Evolutionary conservation across 106 monocot genomes (phyloP).

Genomic region (Agapanthus africanus): DNA sequence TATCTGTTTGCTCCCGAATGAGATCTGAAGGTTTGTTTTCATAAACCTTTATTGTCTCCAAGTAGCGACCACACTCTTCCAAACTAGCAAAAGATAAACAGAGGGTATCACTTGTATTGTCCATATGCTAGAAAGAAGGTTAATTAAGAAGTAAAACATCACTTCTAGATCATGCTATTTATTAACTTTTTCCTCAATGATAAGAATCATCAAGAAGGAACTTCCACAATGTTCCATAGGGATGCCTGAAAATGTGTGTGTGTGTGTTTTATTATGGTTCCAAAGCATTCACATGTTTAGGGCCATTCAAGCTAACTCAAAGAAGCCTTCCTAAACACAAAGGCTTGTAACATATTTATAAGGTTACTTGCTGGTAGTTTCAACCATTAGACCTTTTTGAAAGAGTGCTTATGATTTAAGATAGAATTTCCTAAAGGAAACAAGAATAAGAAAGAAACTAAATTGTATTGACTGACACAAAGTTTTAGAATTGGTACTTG

Average conservation of each 20-base stretch:
- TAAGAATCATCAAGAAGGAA: background rate
- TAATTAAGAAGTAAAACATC: background rate
- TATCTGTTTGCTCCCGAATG: slow-evolving; percentile 83
- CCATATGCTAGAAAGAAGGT: background rate
- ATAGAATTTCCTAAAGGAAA: background rate
- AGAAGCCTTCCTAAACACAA: background rate
- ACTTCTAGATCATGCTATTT: background rate
- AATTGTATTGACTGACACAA: background rate
- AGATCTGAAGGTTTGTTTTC: slow-evolving; percentile 92
- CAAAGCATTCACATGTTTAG: background rate
- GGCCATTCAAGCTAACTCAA: background rate
- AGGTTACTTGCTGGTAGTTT: too few species aligned
- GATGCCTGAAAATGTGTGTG: background rate
- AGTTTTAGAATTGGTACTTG: background rate
- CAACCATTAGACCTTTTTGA: too few species aligned
- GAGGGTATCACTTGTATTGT: background rate
- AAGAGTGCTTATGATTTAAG: too few species aligned
- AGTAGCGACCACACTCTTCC: slow-evolving; percentile 96
- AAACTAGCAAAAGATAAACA: slow-evolving; percentile 37
- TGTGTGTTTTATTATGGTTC: background rate
- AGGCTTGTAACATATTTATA: too few species aligned
- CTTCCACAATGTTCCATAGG: background rate
- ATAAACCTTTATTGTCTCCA: slow-evolving; percentile 96
- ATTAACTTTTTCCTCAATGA: background rate
- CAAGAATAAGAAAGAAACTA: background rate